Base-by-base conservation (phyloP, 306 rosid genomes). In the Urtica urens region DNA sequence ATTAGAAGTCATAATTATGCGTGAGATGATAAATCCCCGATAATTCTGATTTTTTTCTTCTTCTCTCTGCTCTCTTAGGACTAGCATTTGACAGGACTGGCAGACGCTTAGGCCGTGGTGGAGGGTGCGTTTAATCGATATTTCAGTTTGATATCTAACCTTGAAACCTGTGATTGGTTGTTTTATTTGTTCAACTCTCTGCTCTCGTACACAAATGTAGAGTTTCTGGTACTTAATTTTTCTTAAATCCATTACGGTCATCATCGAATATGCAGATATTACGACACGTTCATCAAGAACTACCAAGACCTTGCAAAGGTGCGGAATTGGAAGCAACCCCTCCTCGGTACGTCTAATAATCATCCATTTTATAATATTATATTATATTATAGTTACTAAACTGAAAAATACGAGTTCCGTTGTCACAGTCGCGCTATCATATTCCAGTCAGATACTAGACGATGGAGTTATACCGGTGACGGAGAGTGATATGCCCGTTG, bases 21-120 rank as follows among this genome's bases (percentile, higher is more conserved):
- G 11, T 35, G n/a, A 16, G n/a, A 35, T 35, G n/a, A 9, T 35
- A 7, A n/a, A n/a, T 31, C 5, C 24, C 15, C 15, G 44, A 29
- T 56, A 44, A 4, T 33, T 23, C 34, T 29, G 22, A 55, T 44
- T 56, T 55, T 14, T 31, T 44, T 9, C 46, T 72, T 66, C 55
- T 59, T 28, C 55, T 70, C 8, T 20, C 62, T 66, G 52, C 58
- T 28, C 55, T 70, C 8, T 20, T 60, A 85, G 99, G 99, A 58
- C 77, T 90, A 60, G 99, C 94, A 43, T 85, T 92, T 71, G 96
- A 92, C 63, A 85, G 69, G 75, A 64, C 81, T 19, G 94, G 99
- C 64, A 82, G 76, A 70, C 99, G 95, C 33, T 58, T 90, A 66
- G 99, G 99, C 42, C 95, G 99, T 51, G 99, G 99, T 21, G 99